Base-by-base conservation (phyloP, 306 rosid genomes). In the Pachyrhizus erosus region DNA sequence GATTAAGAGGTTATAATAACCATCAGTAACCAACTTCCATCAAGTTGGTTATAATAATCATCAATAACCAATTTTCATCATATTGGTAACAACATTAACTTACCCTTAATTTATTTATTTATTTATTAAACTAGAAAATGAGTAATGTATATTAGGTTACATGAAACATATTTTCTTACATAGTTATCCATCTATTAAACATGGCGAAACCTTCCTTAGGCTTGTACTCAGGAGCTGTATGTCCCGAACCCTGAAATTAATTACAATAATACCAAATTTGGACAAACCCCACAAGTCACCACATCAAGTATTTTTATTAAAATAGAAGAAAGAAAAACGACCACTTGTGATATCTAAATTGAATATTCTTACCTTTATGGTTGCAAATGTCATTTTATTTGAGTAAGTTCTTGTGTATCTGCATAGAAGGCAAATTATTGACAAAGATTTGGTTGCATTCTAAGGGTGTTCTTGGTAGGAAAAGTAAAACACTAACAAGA, bases 361-460 rank as follows among this genome's bases (percentile, higher is more conserved):
- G 4, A 20, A 58, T 7, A 4, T 11, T 78, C 80, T 65, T 69
- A 69, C 90, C 89, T 87, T 88, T 4, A 87, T 74, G 9, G 90
- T 90, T n/a, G 89, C 89, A 76, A 80, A 90, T 15, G 89, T 83
- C 75, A 88, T 75, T 80, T 54, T 55, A 48, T 87, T 88, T 5
- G 90, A 75, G 51, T 88, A 88, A 51, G 80, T 61, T 54, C 83
- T 70, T 39, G 80, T 85, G 83, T 76, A 85, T 76, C 85, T 81
- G 33, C 7, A 10, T 2, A 7, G 17, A 76, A 34, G 33, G 2
- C 1, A 49, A 15, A 48, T 68, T 10, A 57, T 34, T 13, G 18
- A 40, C n/a, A 29, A 40, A 39, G 68, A 61, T 77, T 62, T 20
- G 1, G 4, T 21, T 7, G 14, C 11, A 48, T 3, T 9, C 17